A percentile compares a stretch with the other conserved stretches of the same genome.
These are phyloP conservation scores for Rhodotorula sp. DNA, from an alignment of 1,284 basidiomycete species.

Conservation along the genomic window DNA sequence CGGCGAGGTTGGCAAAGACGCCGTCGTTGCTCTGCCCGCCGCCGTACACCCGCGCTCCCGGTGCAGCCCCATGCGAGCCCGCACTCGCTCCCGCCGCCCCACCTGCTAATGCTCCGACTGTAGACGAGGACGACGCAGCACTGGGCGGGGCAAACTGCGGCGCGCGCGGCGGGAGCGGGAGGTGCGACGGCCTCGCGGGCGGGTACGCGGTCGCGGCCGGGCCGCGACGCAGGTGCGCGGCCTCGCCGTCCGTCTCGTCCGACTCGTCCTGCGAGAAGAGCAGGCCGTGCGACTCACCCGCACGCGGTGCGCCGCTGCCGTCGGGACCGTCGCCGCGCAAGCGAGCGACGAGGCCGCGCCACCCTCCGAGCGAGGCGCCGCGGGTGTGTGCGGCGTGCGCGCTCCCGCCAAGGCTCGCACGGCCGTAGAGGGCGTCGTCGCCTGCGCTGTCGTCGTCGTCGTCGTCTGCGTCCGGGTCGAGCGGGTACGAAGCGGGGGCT, in stretches of 20 bases:
- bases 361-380: not conserved
- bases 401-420: too few species aligned
- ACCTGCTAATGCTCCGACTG: not conserved
- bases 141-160: slow-evolving; percentile 27
- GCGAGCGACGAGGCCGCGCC: slow-evolving; percentile 11
- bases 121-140: not conserved
- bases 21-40: slow-evolving; percentile 87
- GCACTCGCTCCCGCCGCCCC: not conserved
- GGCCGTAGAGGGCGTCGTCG: not conserved
- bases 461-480: not conserved
- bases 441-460: slow-evolving; percentile 1
- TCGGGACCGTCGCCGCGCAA: not conserved
- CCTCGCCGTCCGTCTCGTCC: slow-evolving; percentile 25
- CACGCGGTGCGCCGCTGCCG: not conserved
- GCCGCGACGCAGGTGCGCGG: not conserved
- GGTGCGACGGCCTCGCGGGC: slow-evolving; percentile 20
- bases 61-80: not conserved
- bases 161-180: slow-evolving; percentile 35
- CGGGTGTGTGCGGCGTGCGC: not conserved
- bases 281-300: slow-evolving; percentile 21
- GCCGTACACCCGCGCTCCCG: slow-evolving; percentile 52
- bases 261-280: slow-evolving; percentile 38
- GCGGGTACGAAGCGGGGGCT: not conserved
- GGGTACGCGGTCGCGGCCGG: slow-evolving; percentile 20
- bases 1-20: slow-evolving; percentile 92